Evolutionary conservation across 2,329 filamentous ascomycete species (phyloP), one percentile per base, ranked within the genome.

Genomic region (Fulvia fulva): DNA sequence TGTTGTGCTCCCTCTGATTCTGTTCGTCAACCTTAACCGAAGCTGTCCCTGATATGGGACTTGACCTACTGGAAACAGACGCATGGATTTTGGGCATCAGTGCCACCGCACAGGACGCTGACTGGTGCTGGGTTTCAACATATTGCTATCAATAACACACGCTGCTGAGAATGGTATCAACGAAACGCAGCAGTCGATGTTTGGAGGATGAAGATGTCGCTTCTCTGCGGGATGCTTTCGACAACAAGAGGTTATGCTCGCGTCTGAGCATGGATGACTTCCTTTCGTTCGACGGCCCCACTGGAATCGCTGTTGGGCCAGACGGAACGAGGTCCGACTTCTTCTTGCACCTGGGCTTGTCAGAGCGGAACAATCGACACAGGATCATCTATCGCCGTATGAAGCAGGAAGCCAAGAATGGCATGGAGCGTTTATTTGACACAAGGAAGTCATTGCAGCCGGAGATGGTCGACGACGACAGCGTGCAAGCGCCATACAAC

Each of bases 401-500:
- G 63, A 63, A 65, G 61, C 26, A 55, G 50, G 63, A 65, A 60
- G 63, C 63, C 14, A 58, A 53, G 26, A 59, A 51, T 6, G 63
- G 59, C 34, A 63, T 65, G 63, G 50, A 60, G 26, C 57, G 63
- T 34, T 58, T 65, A 14, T 65, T 63, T 46, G 51, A 57, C 5
- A 57, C 46, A 23, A 57, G 57, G 23, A 54, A 59, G 7, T 65
- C 55, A 12, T 51, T 65, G 41, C 55, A 59, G 25, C 44, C 57
- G 53, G 57, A 61, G 19, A 49, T 55, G 2, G 44, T 61, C 14
- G 50, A 60, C 32, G 59, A 61, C 49, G 51, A 58, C 23, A 58
- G 22, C 19, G 55, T 65, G 26, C 41, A 50, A 19, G 55, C 59
- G 32, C 61, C 63, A 3, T 65, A 60, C 56, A 62, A 44, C 25